These are phyloP conservation scores for Pseudocohnilembus persalinus DNA, from an alignment of 169 alveolate species.

Conservation along the genomic window DNA sequence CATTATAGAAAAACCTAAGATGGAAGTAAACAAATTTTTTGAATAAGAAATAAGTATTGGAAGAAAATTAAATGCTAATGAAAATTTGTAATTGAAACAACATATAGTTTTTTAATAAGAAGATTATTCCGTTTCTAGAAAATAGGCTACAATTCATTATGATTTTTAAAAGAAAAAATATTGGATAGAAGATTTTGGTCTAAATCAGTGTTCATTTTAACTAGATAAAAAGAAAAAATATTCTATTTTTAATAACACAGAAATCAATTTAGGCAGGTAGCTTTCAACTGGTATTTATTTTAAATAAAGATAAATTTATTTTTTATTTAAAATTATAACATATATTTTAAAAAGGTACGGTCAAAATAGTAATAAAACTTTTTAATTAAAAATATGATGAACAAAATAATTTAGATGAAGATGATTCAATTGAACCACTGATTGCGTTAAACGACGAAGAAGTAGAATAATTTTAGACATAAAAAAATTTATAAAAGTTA, in stretches of 20 bases:
- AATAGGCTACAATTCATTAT: neutral
- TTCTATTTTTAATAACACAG: neutral
- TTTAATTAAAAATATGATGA: neutral
- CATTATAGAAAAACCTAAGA: neutral
- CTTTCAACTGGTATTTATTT: neutral
- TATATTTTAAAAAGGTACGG: neutral
- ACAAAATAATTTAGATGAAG: neutral
- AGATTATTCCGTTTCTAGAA: neutral
- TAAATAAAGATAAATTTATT: too few relatives aligned
- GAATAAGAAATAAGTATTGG: neutral
- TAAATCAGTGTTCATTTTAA: neutral
- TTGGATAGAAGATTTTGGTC: neutral
- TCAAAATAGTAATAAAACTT: too few relatives aligned
- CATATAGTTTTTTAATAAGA: neutral
- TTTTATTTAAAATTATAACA: too few relatives aligned
- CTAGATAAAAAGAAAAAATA: too few relatives aligned
- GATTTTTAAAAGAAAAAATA: neutral
- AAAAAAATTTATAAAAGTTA: too few relatives aligned
- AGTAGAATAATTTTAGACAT: too few relatives aligned
- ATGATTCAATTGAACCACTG: neutral
- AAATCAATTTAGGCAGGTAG: neutral
- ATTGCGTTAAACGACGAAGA: neutral
- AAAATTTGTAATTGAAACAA: neutral
- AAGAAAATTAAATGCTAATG: neutral
- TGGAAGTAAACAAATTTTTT: neutral